A percentile compares a stretch with the other conserved stretches of the same genome.
Evolutionary conservation across 805 yeast genomes (phyloP).

Genomic region (Yarrowia hollandica): DNA sequence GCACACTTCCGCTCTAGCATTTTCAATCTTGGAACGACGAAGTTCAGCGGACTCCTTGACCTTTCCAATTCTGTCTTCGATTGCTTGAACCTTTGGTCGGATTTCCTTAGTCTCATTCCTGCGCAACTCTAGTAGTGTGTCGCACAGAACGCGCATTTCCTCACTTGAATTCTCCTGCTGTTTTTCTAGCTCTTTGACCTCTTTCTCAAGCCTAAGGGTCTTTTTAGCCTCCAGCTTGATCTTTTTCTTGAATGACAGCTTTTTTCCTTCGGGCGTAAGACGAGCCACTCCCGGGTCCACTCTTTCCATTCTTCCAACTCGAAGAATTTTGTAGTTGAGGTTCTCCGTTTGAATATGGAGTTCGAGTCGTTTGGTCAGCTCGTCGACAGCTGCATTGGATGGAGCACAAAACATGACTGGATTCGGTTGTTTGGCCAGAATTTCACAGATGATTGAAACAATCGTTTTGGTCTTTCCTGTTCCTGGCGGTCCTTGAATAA

Average conservation of each 20-base stretch:
- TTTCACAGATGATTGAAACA: neutral
- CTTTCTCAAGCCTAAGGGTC: too few relatives aligned
- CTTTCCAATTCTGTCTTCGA: too few relatives aligned
- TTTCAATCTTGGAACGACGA: neutral
- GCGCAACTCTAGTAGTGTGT: too few relatives aligned
- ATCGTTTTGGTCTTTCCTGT: conserved; percentile 3
- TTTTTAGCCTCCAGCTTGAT: too few relatives aligned
- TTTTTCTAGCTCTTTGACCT: neutral
- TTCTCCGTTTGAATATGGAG: neutral
- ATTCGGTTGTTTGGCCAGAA: neutral
- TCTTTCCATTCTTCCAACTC: neutral
- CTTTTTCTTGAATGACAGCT: neutral
- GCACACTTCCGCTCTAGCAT: neutral
- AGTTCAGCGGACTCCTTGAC: too few relatives aligned
- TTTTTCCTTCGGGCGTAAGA: neutral
- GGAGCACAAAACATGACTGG: conserved; percentile 3
- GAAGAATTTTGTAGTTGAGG: neutral
- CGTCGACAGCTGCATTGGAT: conserved; percentile 6
- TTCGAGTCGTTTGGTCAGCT: neutral
- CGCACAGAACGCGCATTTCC: too few relatives aligned
- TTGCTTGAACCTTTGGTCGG: too few relatives aligned
- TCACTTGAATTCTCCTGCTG: too few relatives aligned
- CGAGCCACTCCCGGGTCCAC: neutral
- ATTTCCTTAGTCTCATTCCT: too few relatives aligned
- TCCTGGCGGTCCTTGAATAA: conserved; percentile 9